Evolutionary conservation across 129 eudicot genomes (phyloP), one percentile per base, ranked within the genome.

Genomic region (Ambrosia trifida): DNA sequence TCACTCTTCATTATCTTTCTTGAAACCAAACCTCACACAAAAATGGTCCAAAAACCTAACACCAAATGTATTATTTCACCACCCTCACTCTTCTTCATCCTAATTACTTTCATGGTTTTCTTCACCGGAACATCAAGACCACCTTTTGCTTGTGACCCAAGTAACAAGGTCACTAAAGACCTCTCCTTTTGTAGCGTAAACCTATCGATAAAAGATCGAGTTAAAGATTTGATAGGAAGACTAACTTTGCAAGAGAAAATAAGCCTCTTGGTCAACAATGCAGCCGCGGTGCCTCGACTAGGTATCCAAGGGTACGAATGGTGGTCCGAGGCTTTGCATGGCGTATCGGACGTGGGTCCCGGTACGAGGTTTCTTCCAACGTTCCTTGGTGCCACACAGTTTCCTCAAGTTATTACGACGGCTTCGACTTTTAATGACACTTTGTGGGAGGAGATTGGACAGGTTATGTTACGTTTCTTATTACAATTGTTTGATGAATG

Each of bases 321-420:
- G 99, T 95, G 99, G 99, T 90, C 97, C 16, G 99, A 95, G 85
- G 99, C 99, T 1, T 89, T 95, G 38, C 99, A 95, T 69, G 99
- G 99, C 7, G 96, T 95, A 16, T 87, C 99, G 18, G 77, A 90
- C 60, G 84, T 85, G 36, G 98, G 97, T n/a, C 91, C 94, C 0
- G 99, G 97, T 1, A 85, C 88, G 3, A 90, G 71, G 76, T 94
- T 89, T 32, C 88, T 83, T 8, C 93, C 87, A 0, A 65, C 76
- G 9, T 87, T 89, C 58, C 92, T 85, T 35, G 93, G 85, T 13
- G 99, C 99, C 66, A 94, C 99, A n/a, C 89, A 93, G 53, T 94
- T 94, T 64, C 99, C 99, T 13, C 97, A 89, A 61, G 97, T 90
- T 52, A 94, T 94, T 44, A 83, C 97, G 10, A 84, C 93, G 11